Base-by-base conservation (phyloP, 345 rosid genomes). In the Hibiscus syriacus region DNA sequence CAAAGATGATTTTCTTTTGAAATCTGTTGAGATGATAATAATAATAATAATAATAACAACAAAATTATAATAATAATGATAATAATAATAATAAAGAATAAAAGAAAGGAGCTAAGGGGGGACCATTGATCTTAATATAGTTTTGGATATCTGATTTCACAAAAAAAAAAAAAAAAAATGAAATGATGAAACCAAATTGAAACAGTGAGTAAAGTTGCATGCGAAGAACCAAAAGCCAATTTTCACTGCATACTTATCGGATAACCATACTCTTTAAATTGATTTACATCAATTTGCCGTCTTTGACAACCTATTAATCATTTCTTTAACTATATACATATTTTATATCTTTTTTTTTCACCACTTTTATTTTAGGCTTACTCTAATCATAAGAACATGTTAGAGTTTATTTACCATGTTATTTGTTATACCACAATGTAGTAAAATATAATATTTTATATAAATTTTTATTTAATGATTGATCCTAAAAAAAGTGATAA, bases 171-270 rank as follows among this genome's bases (percentile, higher is more conserved):
- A 19, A 38, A 38, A 38, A 65, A 56, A 45, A 32, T 66, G 58
- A 17, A 65, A 30, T 30, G 49, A 45, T 14, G 6, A 45, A 45
- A 45, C 49, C 49, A 65, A 49, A 39, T 56, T 66, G 69, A 10
- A 50, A 50, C 8, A 32, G 41, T 66, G 34, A 48, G 50, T 66
- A 66, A 66, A 66, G 69, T 50, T 48, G 12, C 16, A 49, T 26
- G 16, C 69, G 19, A 30, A 6, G 53, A 50, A 66, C 56, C 29
- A 45, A 49, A 65, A 65, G 19, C 56, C 46, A 46, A 49, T 52
- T 66, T 66, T 66, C 41, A 17, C 29, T 66, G 38, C 52, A 22
- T 62, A 27, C 27, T 59, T 23, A 11, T 34, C 36, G 25, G 7
- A 19, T 41, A 19, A 22, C 19, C 50, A 25, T 46, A 7, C n/a